A percentile compares a stretch with the other conserved stretches of the same genome.
phyloP scores from a whole-genome alignment of 2,329 filamentous ascomycete species.

The Exophiala oligosperma region DNA sequence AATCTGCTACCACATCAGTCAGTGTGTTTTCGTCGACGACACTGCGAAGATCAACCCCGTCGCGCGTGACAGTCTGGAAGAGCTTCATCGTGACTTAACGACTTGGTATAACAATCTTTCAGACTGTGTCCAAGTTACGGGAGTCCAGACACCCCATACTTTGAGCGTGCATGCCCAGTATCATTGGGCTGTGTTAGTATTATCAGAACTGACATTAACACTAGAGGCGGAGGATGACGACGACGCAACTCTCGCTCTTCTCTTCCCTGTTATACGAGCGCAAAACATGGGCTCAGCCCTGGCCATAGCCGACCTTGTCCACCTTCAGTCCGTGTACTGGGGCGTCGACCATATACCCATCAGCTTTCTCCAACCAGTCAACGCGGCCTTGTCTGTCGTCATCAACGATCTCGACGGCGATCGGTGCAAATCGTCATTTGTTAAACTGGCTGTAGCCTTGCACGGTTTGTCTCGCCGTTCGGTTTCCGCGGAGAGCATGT shows the following conservation, averaged over 20 bases:
- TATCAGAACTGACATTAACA: constrained; percentile 6
- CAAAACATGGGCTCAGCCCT: constrained; percentile 6
- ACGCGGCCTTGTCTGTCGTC: constrained; percentile 2
- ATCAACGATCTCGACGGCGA: constrained; percentile 1
- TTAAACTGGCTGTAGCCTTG: constrained; percentile 2
- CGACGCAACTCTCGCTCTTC: constrained; percentile 2
- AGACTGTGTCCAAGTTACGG: background rate
- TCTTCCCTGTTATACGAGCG: constrained; percentile 2
- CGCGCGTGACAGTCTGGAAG: constrained; percentile 1
- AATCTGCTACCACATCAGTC: constrained; percentile 1
- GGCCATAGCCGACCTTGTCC: constrained; percentile 5
- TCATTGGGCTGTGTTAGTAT: constrained; percentile 5
- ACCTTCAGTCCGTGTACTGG: constrained; percentile 4
- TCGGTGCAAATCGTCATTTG: constrained; percentile 2
- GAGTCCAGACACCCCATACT: constrained; percentile 5
- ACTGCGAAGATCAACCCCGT: background rate
- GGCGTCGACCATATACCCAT: constrained; percentile 6
- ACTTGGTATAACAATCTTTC: background rate
- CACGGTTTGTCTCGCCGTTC: constrained; percentile 3
- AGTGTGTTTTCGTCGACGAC: constrained; percentile 5
- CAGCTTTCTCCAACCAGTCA: constrained; percentile 9
- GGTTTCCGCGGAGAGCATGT: constrained; percentile 4
- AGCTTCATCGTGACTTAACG: constrained; percentile 2
- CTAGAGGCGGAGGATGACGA: constrained; percentile 4
- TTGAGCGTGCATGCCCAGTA: constrained; percentile 9